phyloP scores from a whole-genome alignment of 192 early-diverging fungal species.

The Radiomyces spectabilis region DNA sequence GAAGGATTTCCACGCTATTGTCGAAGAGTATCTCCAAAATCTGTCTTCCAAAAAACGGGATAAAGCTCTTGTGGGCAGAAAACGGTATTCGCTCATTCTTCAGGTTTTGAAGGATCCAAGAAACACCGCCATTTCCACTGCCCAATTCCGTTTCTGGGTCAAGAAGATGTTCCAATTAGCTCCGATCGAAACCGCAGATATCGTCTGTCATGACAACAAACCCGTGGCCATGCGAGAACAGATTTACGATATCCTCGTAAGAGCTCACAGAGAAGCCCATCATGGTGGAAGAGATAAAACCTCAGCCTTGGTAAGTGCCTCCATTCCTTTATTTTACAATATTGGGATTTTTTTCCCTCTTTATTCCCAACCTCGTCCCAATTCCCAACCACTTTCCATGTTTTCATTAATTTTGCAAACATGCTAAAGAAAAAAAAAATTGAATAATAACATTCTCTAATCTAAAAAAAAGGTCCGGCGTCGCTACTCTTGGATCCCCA shows the following conservation, averaged over 20 bases:
- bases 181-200: constrained; percentile 22
- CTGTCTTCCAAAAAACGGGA: constrained; percentile 45
- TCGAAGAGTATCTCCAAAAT: constrained; percentile 40
- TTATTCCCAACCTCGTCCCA: too few species aligned
- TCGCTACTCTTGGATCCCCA: constrained; percentile 32
- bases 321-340: neutral
- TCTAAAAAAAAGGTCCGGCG: constrained; percentile 18
- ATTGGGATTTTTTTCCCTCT: neutral
- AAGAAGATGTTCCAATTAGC: constrained; percentile 48
- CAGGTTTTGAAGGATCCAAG: constrained; percentile 43
- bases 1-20: constrained; percentile 35
- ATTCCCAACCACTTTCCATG: neutral
- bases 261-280: constrained; percentile 41
- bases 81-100: constrained; percentile 41
- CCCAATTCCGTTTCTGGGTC: constrained; percentile 50
- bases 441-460: neutral
- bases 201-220: constrained; percentile 44
- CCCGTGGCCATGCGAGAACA: constrained; percentile 45
- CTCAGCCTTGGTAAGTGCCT: constrained; percentile 47
- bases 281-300: constrained; percentile 51
- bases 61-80: constrained; percentile 39
- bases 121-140: constrained; percentile 46
- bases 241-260: constrained; percentile 40
- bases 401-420: neutral
- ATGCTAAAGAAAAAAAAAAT: constrained; percentile 2